Evolutionary conservation across 805 yeast genomes (phyloP).

Genomic region (Zygosaccharomyces lentus): DNA sequence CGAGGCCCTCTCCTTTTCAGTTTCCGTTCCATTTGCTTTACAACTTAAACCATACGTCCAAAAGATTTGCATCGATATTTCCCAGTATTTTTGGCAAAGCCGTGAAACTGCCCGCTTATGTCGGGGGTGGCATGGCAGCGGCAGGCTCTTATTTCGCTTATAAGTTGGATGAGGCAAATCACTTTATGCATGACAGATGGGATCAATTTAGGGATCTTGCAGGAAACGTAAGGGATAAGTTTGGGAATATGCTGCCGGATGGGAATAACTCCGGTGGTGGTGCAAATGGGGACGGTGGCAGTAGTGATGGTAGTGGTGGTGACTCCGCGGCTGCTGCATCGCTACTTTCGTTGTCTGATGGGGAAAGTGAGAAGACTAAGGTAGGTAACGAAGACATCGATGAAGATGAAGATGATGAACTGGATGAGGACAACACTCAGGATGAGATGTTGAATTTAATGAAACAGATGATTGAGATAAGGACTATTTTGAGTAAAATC

Average conservation of each 20-base stretch:
- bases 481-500: constrained; percentile 69
- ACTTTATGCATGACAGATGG: constrained; percentile 63
- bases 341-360: constrained; percentile 32
- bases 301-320: constrained; percentile 54
- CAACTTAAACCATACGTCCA: constrained; percentile 17
- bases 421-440: constrained; percentile 54
- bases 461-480: constrained; percentile 93
- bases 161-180: constrained; percentile 83
- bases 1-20: constrained; percentile 19
- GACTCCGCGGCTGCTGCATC: constrained; percentile 45
- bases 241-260: constrained; percentile 26
- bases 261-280: constrained; percentile 17
- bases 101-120: constrained; percentile 66
- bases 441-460: constrained; percentile 86
- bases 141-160: constrained; percentile 91
- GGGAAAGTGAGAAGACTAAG: constrained; percentile 37
- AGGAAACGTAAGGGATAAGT: constrained; percentile 46
- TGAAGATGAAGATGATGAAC: constrained; percentile 51
- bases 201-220: constrained; percentile 59
- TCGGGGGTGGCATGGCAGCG: constrained; percentile 91
- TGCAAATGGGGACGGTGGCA: constrained; percentile 33
- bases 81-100: constrained; percentile 55
- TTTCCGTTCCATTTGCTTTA: constrained; percentile 17
- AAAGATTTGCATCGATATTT: constrained; percentile 33
- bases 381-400: constrained; percentile 34